phyloP scores from a whole-genome alignment of 805 yeast genomes.

The Spathaspora sp. region DNA sequence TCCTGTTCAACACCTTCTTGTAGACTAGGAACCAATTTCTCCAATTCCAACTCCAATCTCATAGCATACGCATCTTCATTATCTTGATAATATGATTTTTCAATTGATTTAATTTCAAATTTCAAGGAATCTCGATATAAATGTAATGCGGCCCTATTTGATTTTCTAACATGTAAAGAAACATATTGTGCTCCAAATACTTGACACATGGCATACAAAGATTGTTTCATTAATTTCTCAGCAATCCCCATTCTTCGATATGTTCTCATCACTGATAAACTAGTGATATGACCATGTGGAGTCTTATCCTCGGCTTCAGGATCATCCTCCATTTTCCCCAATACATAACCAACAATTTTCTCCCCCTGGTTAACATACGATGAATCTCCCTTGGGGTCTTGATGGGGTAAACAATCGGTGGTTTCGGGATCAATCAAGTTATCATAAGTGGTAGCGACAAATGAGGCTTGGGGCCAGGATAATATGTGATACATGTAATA shows the following conservation, averaged over 20 bases:
- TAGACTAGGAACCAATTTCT: conserved; percentile 60
- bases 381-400: conserved; percentile 54
- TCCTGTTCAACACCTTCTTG: conserved; percentile 46
- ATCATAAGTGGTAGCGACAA: conserved; percentile 79
- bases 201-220: conserved; percentile 76
- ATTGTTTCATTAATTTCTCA: conserved; percentile 83
- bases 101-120: conserved; percentile 80
- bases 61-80: conserved; percentile 97
- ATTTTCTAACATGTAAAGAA: conserved; percentile 87
- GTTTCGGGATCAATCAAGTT: conserved; percentile 15
- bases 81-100: conserved; percentile 89
- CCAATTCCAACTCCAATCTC: conserved; percentile 65
- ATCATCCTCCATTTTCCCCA: conserved; percentile 96
- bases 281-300: conserved; percentile 93
- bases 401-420: neutral
- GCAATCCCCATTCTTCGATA: conserved; percentile 95
- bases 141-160: conserved; percentile 91
- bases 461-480: conserved; percentile 97
- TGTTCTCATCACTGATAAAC: conserved; percentile 91
- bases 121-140: conserved; percentile 80
- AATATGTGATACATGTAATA: conserved; percentile 91
- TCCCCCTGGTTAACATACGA: conserved; percentile 67
- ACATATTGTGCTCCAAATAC: conserved; percentile 79
- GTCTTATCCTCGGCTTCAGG: conserved; percentile 68
- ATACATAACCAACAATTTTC: conserved; percentile 90